Evolutionary conservation across 768 basidiomycete genomes (phyloP), one percentile per base, ranked within the genome.

Genomic region (Panaeolus papilionaceus): DNA sequence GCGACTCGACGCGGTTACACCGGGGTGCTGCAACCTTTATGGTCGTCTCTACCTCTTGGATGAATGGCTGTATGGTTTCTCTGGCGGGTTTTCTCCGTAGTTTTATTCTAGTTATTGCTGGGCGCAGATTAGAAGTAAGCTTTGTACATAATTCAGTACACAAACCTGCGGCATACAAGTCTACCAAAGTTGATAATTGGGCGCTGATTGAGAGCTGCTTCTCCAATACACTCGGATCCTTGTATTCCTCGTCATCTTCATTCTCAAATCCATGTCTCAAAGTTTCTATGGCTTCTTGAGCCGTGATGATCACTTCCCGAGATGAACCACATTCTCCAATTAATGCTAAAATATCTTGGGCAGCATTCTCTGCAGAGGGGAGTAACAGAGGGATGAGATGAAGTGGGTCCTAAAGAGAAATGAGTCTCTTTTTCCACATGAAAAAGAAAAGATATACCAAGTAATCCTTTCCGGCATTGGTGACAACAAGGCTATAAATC

Each of bases 21-120:
- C 71, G 70, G 8, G 71, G 20, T 12, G 76, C 72, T 12, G 77
- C 73, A 8, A 77, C 67, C 23, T 71, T 69, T 39, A 83, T 69
- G 5, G 77, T 69, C 3, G 74, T 74, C 54, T 78, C 75, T 8
- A 86, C 67, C 16, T 83, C 79, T 26, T 77, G 64, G n/a, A 84
- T 68, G 12, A 85, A 69, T 1, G 83, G 82, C 20, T 70, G 69
- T n/a, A 86, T 64, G 9, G 81, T 85, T 33, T 85, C 82, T 10
- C 79, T 75, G 0, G 82, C 79, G 0, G 81, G 73, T 66, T 81
- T 83, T 64, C 79, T 82, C 40, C 83, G 79, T 47, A 82, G 69
- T 64, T 78, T 83, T 37, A 86, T 69, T 26, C 82, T 82, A 20
- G 83, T 82, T 61, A 88, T 82, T 4, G 80, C 86, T 87, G 64